Conservation (phyloP, 495 filamentous ascomycete species). For the Wilcoxina mikolae region DNA sequence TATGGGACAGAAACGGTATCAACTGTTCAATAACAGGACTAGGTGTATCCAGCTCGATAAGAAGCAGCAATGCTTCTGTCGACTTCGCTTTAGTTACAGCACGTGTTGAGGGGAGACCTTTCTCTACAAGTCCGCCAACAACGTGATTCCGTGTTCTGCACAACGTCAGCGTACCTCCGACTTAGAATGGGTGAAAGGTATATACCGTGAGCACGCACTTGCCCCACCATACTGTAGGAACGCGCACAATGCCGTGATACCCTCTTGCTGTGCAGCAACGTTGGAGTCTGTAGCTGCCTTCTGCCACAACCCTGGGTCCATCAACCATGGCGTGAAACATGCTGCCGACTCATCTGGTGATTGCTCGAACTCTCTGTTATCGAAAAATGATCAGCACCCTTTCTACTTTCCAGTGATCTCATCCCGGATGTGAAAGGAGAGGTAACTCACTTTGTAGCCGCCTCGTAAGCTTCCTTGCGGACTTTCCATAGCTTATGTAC, state of each 20-base stretch:
- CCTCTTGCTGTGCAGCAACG: constrained; percentile 92
- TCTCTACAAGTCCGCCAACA: constrained; percentile 69
- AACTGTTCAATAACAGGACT: constrained; percentile 83
- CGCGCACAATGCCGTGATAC: constrained; percentile 67
- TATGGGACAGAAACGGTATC: constrained; percentile 69
- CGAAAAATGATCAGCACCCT: neutral
- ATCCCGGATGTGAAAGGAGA: too few species aligned
- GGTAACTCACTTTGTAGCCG: constrained; percentile 38
- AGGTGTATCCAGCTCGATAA: constrained; percentile 77
- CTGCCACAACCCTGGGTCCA: constrained; percentile 80
- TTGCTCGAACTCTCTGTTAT: constrained; percentile 46
- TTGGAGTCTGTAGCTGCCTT: constrained; percentile 88
- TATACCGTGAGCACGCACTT: constrained; percentile 59
- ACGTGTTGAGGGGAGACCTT: constrained; percentile 73
- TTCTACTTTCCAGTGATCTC: neutral
- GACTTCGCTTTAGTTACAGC: constrained; percentile 77
- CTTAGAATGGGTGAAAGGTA: neutral
- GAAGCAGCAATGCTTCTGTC: constrained; percentile 72
- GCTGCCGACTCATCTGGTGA: constrained; percentile 79
- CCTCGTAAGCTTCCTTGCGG: constrained; percentile 87
- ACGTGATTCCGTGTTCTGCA: constrained; percentile 57
- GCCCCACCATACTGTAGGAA: constrained; percentile 78
- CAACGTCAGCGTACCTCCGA: constrained; percentile 6
- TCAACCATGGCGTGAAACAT: constrained; percentile 68
- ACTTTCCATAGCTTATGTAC: constrained; percentile 82